phyloP scores from a whole-genome alignment of 2,329 filamentous ascomycete genomes.

The Calonectria hawksworthii region DNA sequence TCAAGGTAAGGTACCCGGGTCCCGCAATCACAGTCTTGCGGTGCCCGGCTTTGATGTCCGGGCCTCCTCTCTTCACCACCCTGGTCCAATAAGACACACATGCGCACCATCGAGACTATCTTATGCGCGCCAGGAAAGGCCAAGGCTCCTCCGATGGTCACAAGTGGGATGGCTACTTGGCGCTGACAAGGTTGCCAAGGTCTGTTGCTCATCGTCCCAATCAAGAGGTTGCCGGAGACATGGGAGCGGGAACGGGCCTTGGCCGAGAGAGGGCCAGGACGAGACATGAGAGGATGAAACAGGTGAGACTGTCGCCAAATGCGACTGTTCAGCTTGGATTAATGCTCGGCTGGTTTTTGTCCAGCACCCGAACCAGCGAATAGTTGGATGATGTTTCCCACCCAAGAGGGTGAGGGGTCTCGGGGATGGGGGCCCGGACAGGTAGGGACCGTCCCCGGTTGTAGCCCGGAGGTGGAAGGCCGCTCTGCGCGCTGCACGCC shows the following conservation, averaged over 20 bases:
- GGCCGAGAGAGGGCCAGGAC: constrained; percentile 26
- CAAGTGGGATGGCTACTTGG: constrained; percentile 13
- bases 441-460: constrained; percentile 5
- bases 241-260: constrained; percentile 24
- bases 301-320: constrained; percentile 18
- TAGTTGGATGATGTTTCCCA: constrained; percentile 9
- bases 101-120: constrained; percentile 24
- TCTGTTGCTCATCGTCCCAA: not conserved
- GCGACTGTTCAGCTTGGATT: constrained; percentile 5
- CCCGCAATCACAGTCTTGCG: constrained; percentile 18
- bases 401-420: not conserved
- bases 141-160: not conserved
- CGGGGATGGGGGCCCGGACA: constrained; percentile 23
- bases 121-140: constrained; percentile 18
- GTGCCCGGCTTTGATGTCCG: constrained; percentile 4
- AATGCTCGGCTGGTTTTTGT: constrained; percentile 6
- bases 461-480: constrained; percentile 30
- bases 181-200: constrained; percentile 2
- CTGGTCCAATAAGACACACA: constrained; percentile 26
- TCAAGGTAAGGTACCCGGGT: constrained; percentile 44
- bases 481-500: constrained; percentile 38
- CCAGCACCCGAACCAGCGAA: constrained; percentile 11
- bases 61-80: not conserved
- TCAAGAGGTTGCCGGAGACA: constrained; percentile 29
- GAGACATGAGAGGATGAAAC: constrained; percentile 16